Conservation (phyloP, 2,329 filamentous ascomycete species). For the Alternaria brassicicola region DNA sequence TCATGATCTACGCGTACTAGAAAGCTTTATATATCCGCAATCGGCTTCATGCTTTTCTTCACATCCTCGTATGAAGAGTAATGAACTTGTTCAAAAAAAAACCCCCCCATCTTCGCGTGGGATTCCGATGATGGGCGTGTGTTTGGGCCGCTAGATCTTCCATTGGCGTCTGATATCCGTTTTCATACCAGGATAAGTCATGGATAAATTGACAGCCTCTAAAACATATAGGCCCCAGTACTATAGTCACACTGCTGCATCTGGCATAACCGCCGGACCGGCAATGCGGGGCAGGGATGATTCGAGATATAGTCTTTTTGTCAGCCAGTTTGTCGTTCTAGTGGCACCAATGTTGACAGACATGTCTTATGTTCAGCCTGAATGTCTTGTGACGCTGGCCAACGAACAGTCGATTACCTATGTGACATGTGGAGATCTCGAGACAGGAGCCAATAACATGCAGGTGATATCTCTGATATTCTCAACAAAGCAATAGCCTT, state of each 20-base stretch:
- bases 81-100: not conserved
- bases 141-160: slow-evolving; percentile 7
- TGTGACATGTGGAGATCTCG: not conserved
- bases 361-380: slow-evolving; percentile 23
- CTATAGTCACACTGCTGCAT: not conserved
- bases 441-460: not conserved
- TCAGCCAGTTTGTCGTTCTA: not conserved
- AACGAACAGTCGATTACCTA: slow-evolving; percentile 2
- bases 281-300: slow-evolving; percentile 1
- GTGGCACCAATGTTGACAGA: slow-evolving; percentile 4
- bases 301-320: not conserved
- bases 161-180: not conserved
- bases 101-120: not conserved
- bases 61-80: not conserved
- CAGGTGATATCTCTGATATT: not conserved
- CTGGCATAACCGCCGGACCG: not conserved
- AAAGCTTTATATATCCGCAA: slow-evolving; percentile 32
- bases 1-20: slow-evolving; percentile 33
- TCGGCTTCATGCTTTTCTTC: slow-evolving; percentile 22
- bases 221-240: not conserved
- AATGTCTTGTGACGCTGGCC: slow-evolving; percentile 6
- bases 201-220: not conserved
- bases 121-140: not conserved
- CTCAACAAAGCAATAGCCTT: not conserved
- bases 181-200: not conserved